Base-by-base conservation (phyloP, 768 basidiomycete species). In the Lactarius sp. region DNA sequence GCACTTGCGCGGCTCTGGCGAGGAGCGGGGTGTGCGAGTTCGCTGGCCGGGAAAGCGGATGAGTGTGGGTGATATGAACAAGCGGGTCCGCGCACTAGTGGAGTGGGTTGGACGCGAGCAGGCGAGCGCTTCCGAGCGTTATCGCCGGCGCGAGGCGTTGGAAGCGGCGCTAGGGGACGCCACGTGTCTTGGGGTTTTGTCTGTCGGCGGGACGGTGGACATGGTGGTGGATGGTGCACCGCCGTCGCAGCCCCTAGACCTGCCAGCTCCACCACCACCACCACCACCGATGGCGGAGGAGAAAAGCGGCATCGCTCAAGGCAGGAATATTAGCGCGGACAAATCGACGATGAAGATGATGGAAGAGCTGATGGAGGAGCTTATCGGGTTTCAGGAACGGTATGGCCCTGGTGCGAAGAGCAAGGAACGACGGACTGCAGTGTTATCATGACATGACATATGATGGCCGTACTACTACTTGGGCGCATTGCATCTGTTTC, bases 41-140 rank as follows among this genome's bases (percentile, higher is more conserved):
- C 89, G 92, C 70, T 98, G 92, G 88, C 96, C 95, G 1, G 85
- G 85, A 68, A 94, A 95, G 76, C 83, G 96, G 56, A 94, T 87
- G 84, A 97, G 94, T 69, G 88, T 96, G n/a, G 89, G 87, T 20
- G 96, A 98, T 73, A 96, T 98, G 93, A 91, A 93, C 74, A 97
- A 97, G 77, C 86, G 96, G 31, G 92, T 96, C 27, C 81, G 92
- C 41, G 84, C 88, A 49, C 80, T 98, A 53, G 85, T 96, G 20
- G 95, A 97, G 70, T 98, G 91, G 86, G 92, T 97, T n/a, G 90
- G 88, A 34, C 79, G 92, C 61, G 90, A 93, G 71, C 90, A 93
- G 74, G 90, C 87, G 8, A 84, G 79, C 67, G 87, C 87, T 10
- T 78, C 81, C 42, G 91, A 92, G 71, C 83, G 91, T 49, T 80